phyloP scores from a whole-genome alignment of 2,329 filamentous ascomycete genomes.

The Colletotrichum sidae region DNA sequence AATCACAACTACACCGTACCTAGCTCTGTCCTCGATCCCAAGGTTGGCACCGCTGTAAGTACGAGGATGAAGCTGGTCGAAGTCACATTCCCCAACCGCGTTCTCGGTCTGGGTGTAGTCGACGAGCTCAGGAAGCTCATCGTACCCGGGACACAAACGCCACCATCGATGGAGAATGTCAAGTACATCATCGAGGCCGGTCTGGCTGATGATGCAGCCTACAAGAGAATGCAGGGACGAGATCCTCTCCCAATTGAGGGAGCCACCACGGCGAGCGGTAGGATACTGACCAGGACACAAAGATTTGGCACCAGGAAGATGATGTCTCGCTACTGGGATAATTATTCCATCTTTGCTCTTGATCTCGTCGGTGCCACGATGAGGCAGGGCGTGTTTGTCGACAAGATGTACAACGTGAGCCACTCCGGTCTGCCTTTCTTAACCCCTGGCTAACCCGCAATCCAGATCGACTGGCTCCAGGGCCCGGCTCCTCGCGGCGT shows the following conservation, averaged over 20 bases:
- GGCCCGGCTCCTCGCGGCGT: slow-evolving; percentile 73
- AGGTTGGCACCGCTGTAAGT: slow-evolving; percentile 60
- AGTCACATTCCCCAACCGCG: slow-evolving; percentile 66
- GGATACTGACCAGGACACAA: slow-evolving; percentile 2
- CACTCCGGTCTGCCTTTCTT: not conserved
- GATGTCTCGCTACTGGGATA: slow-evolving; percentile 79
- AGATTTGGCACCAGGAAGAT: slow-evolving; percentile 64
- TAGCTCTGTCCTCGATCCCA: slow-evolving; percentile 71
- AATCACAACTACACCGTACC: slow-evolving; percentile 67
- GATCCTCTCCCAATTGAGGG: slow-evolving; percentile 42
- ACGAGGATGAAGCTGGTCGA: slow-evolving; percentile 45
- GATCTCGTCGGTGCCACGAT: slow-evolving; percentile 75
- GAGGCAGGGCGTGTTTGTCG: slow-evolving; percentile 73
- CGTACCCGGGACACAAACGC: slow-evolving; percentile 40
- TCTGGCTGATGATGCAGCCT: slow-evolving; percentile 48
- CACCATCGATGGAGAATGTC: slow-evolving; percentile 62
- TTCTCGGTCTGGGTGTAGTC: slow-evolving; percentile 62
- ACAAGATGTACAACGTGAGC: slow-evolving; percentile 74
- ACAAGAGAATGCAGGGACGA: not conserved
- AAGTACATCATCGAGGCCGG: slow-evolving; percentile 61
- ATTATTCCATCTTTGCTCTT: slow-evolving; percentile 72
- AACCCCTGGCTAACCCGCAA: not conserved
- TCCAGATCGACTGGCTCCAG: slow-evolving; percentile 79
- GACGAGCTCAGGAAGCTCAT: slow-evolving; percentile 55
- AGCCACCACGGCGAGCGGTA: slow-evolving; percentile 45